Base-by-base conservation (phyloP, 78 protist species). In the Guillardia theta region DNA sequence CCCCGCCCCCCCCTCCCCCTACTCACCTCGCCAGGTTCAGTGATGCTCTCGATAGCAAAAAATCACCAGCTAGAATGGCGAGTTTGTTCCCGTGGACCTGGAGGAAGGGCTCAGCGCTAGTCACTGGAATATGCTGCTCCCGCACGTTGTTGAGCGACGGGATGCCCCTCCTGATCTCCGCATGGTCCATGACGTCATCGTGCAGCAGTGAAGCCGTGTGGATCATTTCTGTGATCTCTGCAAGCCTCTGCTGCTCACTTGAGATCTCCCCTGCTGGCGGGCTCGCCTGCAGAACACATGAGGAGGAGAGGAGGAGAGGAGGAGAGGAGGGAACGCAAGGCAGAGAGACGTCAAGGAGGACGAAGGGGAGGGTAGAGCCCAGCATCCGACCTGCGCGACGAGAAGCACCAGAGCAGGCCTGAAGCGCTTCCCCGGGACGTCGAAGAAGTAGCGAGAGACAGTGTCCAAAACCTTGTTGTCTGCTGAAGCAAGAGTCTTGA, bases 181-280 rank as follows among this genome's bases (percentile, higher is more conserved):
- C 92, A 6, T 88, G 70, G 93, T 97, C 98, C 36, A 96, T 92
- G 9, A 98, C 97, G 88, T 98, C 99, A 88, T 98, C 98, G 93
- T 98, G 99, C 0, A 98, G 94, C 22, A 98, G 95, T 53, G 97
- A 94, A 12, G 99, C 98, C 39, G 98, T 96, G 93, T 98, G 99
- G 78, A 98, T 97, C 98, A 98, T 98, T 88, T 98, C 99, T 0
- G 97, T 94, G 64, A 97, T 94, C 94, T 94, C 96, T 6, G 45
- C 83, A 43, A 70, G 83, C 6, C 70, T 1, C 6, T 58, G 70
- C 27, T 58, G 70, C 70, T 58, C 27, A 8, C 27, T 30, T 6
- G 70, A 58, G 70, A 58, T 58, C 70, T 27, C 70, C 4, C 70
- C 70, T 3, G 70, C 21, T 3, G 70, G 88, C 41, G 88, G 88